These are phyloP conservation scores for Nicotiana tabacum DNA, from an alignment of 257 asterid species.

Conservation along the genomic window DNA sequence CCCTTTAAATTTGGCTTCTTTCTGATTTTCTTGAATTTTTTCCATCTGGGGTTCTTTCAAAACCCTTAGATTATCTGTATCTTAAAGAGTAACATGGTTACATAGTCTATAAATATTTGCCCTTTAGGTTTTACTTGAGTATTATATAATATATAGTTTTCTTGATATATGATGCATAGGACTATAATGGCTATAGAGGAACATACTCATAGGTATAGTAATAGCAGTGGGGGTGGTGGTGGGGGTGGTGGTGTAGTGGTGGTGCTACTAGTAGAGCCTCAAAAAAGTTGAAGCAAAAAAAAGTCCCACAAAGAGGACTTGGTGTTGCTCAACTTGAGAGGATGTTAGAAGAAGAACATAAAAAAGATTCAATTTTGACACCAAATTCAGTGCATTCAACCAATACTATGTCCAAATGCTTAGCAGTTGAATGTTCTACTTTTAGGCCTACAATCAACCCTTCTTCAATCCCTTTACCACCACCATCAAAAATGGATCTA, in stretches of 20 bases:
- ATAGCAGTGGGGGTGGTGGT: slow-evolving; percentile 31
- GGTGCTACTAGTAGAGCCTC: slow-evolving; percentile 29
- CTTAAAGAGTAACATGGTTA: slow-evolving; percentile 24
- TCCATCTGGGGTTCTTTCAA: slow-evolving; percentile 19
- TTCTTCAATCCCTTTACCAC: slow-evolving; percentile 9
- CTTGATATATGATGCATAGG: slow-evolving; percentile 32
- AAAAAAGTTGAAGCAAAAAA: slow-evolving; percentile 62
- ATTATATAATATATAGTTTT: not conserved
- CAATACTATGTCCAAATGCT: slow-evolving; percentile 21
- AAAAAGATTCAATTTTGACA: slow-evolving; percentile 37
- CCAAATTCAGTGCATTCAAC: slow-evolving; percentile 26
- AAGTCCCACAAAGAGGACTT: slow-evolving; percentile 84
- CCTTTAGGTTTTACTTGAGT: slow-evolving; percentile 30
- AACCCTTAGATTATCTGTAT: slow-evolving; percentile 38
- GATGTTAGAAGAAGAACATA: slow-evolving; percentile 63
- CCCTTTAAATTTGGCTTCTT: slow-evolving; percentile 9
- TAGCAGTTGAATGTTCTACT: slow-evolving; percentile 24
- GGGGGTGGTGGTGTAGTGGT: not conserved
- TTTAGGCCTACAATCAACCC: slow-evolving; percentile 42
- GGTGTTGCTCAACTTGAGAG: slow-evolving; percentile 97
- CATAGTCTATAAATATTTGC: slow-evolving; percentile 21
- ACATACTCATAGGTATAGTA: slow-evolving; percentile 25
- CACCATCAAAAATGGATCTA: slow-evolving; percentile 32
- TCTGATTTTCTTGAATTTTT: slow-evolving; percentile 10
- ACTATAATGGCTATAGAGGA: slow-evolving; percentile 63